Evolutionary conservation across 164 flowering plant species (phyloP), one percentile per base, ranked within the genome.

Genomic region (Aristolochia californica): DNA sequence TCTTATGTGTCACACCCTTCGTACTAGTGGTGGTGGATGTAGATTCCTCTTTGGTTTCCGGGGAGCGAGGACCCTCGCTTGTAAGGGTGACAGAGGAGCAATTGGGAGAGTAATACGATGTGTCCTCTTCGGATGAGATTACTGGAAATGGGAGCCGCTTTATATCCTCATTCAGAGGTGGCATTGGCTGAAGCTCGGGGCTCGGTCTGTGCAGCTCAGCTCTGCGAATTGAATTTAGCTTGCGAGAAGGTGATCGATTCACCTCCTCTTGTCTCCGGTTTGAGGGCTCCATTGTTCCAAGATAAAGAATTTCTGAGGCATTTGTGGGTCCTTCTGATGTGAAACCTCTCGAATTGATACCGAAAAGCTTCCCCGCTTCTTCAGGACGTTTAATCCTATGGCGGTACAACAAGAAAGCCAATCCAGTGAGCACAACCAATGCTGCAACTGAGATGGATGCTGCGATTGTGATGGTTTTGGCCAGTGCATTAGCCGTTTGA

Each of bases 151-250:
- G 80, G 70, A 61, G 45, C 57, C 43, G 27, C 27, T 59, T 66
- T 12, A 75, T 70, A 1, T 74, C 76, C 62, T 70, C 77, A 0
- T 57, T 62, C 62, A 91, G 57, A 0, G 93, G 96, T 12, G 98
- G 93, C 63, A 91, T 68, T 11, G 96, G 98, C 61, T 88, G 98
- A 71, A 91, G 77, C 27, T 93, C 99, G 4, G 99, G 99, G 57
- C 99, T 90, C 0, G 96, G 97, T 45, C 88, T 71, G 56, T 87
- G 78, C 64, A 84, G 60, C 48, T 80, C 90, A 7, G 84, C 82
- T 64, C 72, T 70, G 56, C 76, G 80, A 0, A 72, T 58, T 1
- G 94, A 72, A 38, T 58, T 75, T 52, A 89, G 65, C 72, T 79
- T 90, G 25, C 65, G 79, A 56, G 83, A 83, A 34, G 97, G 97